Conservation (phyloP, 2,329 filamentous ascomycete genomes). For the Colletotrichum sp. region DNA sequence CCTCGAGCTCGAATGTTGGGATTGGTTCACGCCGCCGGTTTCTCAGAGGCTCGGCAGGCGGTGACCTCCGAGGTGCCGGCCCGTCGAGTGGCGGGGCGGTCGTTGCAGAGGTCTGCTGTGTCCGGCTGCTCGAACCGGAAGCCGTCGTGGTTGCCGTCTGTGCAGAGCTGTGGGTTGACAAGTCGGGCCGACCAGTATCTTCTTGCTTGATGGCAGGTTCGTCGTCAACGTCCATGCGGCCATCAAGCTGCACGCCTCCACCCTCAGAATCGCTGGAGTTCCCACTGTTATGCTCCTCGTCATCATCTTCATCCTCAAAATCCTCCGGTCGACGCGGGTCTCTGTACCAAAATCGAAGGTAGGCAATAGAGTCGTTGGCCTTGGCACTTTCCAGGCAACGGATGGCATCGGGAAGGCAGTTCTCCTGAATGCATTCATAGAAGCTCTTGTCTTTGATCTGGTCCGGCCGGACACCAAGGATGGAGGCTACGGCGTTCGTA, state of each 20-base stretch:
- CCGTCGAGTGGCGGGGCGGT: slow-evolving; percentile 1
- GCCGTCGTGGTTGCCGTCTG: slow-evolving; percentile 13
- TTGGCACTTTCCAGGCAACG: slow-evolving; percentile 84
- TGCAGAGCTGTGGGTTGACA: slow-evolving; percentile 19
- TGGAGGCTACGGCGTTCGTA: slow-evolving; percentile 75
- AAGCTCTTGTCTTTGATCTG: slow-evolving; percentile 80
- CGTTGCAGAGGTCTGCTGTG: slow-evolving; percentile 2
- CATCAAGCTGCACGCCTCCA: slow-evolving; percentile 51
- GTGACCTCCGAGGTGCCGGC: not conserved
- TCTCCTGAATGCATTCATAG: slow-evolving; percentile 84
- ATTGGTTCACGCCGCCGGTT: slow-evolving; percentile 31
- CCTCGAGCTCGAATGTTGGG: slow-evolving; percentile 75
- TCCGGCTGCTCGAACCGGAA: slow-evolving; percentile 7
- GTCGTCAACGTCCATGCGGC: slow-evolving; percentile 46
- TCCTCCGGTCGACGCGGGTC: slow-evolving; percentile 70
- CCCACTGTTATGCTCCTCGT: slow-evolving; percentile 40
- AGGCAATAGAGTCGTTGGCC: slow-evolving; percentile 89
- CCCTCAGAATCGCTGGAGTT: slow-evolving; percentile 45
- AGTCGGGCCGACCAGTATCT: slow-evolving; percentile 19
- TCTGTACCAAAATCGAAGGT: slow-evolving; percentile 84
- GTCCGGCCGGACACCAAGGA: slow-evolving; percentile 74
- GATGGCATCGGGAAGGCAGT: slow-evolving; percentile 77
- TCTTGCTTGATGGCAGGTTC: slow-evolving; percentile 42
- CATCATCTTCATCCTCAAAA: slow-evolving; percentile 43
- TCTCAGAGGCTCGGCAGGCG: slow-evolving; percentile 22